Base-by-base conservation (phyloP, 2,329 filamentous ascomycete species). In the Apiospora kogelbergensis region DNA sequence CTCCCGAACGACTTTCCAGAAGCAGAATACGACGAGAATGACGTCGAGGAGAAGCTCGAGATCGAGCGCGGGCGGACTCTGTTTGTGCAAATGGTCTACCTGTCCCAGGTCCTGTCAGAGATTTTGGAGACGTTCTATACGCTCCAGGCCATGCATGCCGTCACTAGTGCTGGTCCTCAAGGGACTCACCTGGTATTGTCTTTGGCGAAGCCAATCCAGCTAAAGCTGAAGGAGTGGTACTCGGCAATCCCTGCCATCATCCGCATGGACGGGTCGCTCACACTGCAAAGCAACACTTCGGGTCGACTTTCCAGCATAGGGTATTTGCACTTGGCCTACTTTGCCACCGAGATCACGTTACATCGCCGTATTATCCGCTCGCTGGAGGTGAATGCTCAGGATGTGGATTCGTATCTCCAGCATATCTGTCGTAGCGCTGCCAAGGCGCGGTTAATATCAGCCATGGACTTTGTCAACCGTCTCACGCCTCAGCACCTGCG, bases 391-490 rank as follows among this genome's bases (percentile, higher is more conserved):
- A 80, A 78, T 67, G 71, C 73, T 2, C 76, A 79, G 60, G 80
- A 84, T 4, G 84, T 90, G 46, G 93, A 97, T 77, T 88, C 91
- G 0, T 97, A 98, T 75, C 89, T 97, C 65, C 88, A 94, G 68
- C 93, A 97, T 80, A 97, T 98, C 74, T 97, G 95, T 80, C 94
- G 95, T 67, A 95, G 91, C 69, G 95, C 95, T 4, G 95, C 95
- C 67, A 98, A 98, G 80, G 97, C 95, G 0, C 91, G 95, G 6
- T 87, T 98, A 42, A 97, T 98, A 77, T 97, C 93, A 26, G 94
- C 95, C 72, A 97, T 98, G 93, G 95, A 98, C 79, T 97, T 98
- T 80, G 94, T 97, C 75, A 98, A 98, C 81, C 91, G 95, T 0
- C 88, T 98, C 41, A 94, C 92, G 60, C 93, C 94, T 0, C 89